Evolutionary conservation across 345 rosid species (phyloP).

Genomic region (Populus pruinosa): DNA sequence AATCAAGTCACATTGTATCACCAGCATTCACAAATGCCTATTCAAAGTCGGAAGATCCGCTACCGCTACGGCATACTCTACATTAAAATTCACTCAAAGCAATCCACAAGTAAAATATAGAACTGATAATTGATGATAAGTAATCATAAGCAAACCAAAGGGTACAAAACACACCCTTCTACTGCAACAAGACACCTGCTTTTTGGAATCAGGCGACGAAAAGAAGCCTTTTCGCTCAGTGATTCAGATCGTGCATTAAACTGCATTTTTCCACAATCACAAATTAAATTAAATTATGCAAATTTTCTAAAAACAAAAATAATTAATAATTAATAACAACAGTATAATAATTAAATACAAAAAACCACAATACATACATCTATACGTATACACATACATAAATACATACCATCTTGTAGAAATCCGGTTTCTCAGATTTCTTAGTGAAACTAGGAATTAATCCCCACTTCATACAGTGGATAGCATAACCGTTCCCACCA

Average conservation of each 20-base stretch:
- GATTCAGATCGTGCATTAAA: constrained; percentile 96
- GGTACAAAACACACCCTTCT: constrained; percentile 62
- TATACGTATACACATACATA: neutral
- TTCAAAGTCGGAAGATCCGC: too few relatives aligned
- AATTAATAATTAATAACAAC: neutral
- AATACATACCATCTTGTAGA: constrained; percentile 68
- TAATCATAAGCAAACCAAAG: neutral
- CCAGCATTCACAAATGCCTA: neutral
- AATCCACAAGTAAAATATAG: neutral
- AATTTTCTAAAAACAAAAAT: neutral
- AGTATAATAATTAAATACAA: neutral
- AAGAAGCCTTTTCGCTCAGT: constrained; percentile 72
- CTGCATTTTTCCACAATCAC: constrained; percentile 29
- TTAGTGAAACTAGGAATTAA: constrained; percentile 75
- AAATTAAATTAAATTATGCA: constrained; percentile 1
- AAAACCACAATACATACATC: neutral
- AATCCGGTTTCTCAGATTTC: constrained; percentile 76
- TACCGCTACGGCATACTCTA: too few relatives aligned
- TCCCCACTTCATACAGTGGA: constrained; percentile 95
- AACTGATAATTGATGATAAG: neutral
- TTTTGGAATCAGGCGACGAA: constrained; percentile 81
- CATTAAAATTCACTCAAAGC: neutral
- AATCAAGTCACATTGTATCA: neutral
- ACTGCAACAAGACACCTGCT: constrained; percentile 70
- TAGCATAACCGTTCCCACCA: constrained; percentile 38